A percentile compares a stretch with the other conserved stretches of the same genome.
phyloP scores from a whole-genome alignment of 257 asterid species.

The Verbascum thapsus region DNA sequence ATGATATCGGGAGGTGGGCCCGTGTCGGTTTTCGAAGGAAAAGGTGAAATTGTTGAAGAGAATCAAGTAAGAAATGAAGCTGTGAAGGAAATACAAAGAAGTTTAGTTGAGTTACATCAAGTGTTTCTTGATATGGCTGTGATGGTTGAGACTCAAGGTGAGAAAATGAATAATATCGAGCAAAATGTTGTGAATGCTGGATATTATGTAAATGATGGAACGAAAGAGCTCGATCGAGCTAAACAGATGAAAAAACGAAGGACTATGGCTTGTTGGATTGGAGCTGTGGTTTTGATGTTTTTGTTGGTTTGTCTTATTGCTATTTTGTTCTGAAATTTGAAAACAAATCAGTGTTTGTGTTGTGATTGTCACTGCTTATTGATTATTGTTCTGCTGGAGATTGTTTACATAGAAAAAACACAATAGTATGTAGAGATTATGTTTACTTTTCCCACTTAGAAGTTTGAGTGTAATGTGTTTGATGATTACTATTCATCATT shows the following conservation, averaged over 20 bases:
- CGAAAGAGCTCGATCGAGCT: slow-evolving; percentile 66
- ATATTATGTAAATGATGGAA: slow-evolving; percentile 41
- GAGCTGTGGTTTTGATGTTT: slow-evolving; percentile 50
- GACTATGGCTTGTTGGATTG: slow-evolving; percentile 67
- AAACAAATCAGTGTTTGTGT: neutral
- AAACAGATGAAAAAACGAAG: slow-evolving; percentile 50
- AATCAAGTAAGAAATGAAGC: slow-evolving; percentile 61
- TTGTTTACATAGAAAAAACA: neutral
- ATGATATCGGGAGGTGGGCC: slow-evolving; percentile 43
- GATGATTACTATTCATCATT: slow-evolving; percentile 40
- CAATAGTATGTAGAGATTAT: too few species aligned
- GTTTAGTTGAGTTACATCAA: slow-evolving; percentile 70
- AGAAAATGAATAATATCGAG: slow-evolving; percentile 72
- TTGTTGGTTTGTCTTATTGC: slow-evolving; percentile 59
- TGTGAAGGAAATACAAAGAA: slow-evolving; percentile 66
- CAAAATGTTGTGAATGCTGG: slow-evolving; percentile 63
- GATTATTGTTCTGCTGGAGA: neutral
- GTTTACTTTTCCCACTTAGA: too few species aligned
- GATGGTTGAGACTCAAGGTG: slow-evolving; percentile 82
- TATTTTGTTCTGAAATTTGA: slow-evolving; percentile 46
- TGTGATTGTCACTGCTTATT: neutral
- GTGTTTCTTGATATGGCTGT: slow-evolving; percentile 90
- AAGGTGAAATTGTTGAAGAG: slow-evolving; percentile 47
- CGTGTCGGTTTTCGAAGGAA: slow-evolving; percentile 39
- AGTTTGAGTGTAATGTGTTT: slow-evolving; percentile 5